Conservation (phyloP, 805 yeast genomes). For the Jamesozyma lodderae region DNA sequence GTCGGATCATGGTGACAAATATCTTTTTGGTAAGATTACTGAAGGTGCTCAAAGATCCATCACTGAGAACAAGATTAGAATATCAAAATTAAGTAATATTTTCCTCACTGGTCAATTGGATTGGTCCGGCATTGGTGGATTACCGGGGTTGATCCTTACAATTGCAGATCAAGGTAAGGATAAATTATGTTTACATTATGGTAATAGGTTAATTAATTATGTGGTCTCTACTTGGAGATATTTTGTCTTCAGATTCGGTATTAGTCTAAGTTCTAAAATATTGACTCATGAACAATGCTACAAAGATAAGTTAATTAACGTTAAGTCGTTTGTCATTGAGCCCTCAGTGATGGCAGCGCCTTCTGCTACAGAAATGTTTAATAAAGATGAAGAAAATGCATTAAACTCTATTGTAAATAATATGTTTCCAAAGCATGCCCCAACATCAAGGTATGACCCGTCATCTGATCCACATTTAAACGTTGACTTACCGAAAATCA, state of each 20-base stretch:
- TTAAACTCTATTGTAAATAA: slow-evolving; percentile 32
- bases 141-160: slow-evolving; percentile 83
- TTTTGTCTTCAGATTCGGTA: slow-evolving; percentile 74
- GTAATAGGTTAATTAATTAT: slow-evolving; percentile 41
- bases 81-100: slow-evolving; percentile 52
- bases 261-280: slow-evolving; percentile 35
- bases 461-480: slow-evolving; percentile 31
- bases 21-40: slow-evolving; percentile 68
- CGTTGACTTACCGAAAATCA: slow-evolving; percentile 30
- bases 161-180: slow-evolving; percentile 68
- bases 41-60: slow-evolving; percentile 81
- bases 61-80: slow-evolving; percentile 47
- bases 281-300: slow-evolving; percentile 17
- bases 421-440: slow-evolving; percentile 51
- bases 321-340: slow-evolving; percentile 30
- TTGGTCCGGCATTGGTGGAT: slow-evolving; percentile 82
- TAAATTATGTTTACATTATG: slow-evolving; percentile 45
- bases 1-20: slow-evolving; percentile 34
- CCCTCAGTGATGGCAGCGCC: background rate
- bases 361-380: background rate
- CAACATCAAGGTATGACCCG: slow-evolving; percentile 30
- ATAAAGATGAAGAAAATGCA: slow-evolving; percentile 7
- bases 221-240: slow-evolving; percentile 75
- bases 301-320: slow-evolving; percentile 32
- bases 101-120: slow-evolving; percentile 70